Evolutionary conservation across 371 early-diverging fungal genomes (phyloP).

Genomic region (Apophysomyces sp.): DNA sequence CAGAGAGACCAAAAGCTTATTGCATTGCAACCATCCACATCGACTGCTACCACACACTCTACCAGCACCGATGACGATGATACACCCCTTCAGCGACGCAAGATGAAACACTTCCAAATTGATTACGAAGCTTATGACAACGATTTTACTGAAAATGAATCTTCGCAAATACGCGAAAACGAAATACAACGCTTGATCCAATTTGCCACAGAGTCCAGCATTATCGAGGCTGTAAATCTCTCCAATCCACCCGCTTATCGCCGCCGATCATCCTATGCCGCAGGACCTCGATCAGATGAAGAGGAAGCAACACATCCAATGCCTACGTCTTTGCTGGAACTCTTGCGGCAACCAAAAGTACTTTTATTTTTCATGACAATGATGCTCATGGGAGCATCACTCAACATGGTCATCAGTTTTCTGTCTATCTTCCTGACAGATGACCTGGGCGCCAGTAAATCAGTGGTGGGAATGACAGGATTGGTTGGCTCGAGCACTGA

Average conservation of each 20-base stretch:
- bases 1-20: not conserved
- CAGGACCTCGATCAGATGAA: not conserved
- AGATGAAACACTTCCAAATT: constrained; percentile 29
- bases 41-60: not conserved
- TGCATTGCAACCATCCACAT: constrained; percentile 1
- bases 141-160: constrained; percentile 23
- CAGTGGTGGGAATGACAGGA: constrained; percentile 47
- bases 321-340: constrained; percentile 38
- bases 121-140: constrained; percentile 29
- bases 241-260: constrained; percentile 46
- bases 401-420: constrained; percentile 54
- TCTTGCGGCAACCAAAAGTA: constrained; percentile 40
- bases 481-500: constrained; percentile 50
- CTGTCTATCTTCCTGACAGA: constrained; percentile 46
- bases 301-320: constrained; percentile 6
- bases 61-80: not conserved
- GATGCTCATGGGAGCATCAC: constrained; percentile 55
- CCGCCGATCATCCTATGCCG: constrained; percentile 14
- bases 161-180: constrained; percentile 38
- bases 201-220: constrained; percentile 55
- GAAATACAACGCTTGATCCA: constrained; percentile 50
- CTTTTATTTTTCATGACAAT: constrained; percentile 46
- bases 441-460: constrained; percentile 48
- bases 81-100: constrained; percentile 8
- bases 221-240: constrained; percentile 53